Evolutionary conservation across 1,284 basidiomycete genomes (phyloP).

Genomic region (Trichosporon sp.): DNA sequence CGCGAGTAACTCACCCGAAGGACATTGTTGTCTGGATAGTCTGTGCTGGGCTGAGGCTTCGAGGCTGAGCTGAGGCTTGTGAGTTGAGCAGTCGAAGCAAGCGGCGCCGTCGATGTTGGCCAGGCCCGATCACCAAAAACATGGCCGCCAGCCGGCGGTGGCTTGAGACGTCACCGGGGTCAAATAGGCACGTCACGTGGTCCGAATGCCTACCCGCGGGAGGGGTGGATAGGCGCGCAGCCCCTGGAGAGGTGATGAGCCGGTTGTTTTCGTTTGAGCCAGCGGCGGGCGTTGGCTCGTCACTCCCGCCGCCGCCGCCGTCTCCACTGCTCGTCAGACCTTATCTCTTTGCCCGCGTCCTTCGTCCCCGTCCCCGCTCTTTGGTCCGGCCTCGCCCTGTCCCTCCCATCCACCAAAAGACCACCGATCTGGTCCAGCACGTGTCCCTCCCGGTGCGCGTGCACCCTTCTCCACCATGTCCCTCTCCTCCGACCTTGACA

Average conservation of each 20-base stretch:
- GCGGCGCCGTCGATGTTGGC: not conserved
- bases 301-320: not conserved
- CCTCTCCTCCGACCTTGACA: conserved; percentile 43
- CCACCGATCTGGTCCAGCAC: not conserved
- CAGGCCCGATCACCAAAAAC: not conserved
- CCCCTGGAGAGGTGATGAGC: not conserved
- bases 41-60: not conserved
- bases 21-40: conserved; percentile 7
- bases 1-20: not conserved
- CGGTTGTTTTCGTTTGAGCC: not conserved
- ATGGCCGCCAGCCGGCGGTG: not conserved
- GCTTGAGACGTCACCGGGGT: not conserved
- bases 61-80: not conserved
- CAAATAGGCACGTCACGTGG: not conserved
- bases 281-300: not conserved
- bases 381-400: not conserved
- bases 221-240: not conserved
- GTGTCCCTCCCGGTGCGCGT: not conserved
- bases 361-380: not conserved
- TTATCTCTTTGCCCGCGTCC: not conserved
- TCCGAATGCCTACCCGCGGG: not conserved
- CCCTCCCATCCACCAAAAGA: not conserved
- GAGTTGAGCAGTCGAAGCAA: not conserved
- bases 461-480: conserved; percentile 22
- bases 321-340: not conserved